Base-by-base conservation (phyloP, 2,329 filamentous ascomycete species). In the Lasiodiplodia sp. region DNA sequence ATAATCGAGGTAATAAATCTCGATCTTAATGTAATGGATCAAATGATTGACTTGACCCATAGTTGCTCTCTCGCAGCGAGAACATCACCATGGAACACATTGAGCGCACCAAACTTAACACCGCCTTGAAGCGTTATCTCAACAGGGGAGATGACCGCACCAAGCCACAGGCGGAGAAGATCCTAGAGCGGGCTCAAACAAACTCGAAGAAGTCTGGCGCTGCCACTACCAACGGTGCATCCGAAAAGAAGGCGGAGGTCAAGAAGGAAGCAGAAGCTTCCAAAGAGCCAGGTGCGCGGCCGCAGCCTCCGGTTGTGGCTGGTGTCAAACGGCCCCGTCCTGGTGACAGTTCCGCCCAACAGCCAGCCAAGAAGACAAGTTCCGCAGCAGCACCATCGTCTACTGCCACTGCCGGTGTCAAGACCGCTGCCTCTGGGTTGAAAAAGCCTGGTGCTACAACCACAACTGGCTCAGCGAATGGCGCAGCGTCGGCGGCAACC, bases 141-240 rank as follows among this genome's bases (percentile, higher is more conserved):
- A 89, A 87, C 74, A 89, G 88, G 73, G 90, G 88, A 31, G 89
- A 92, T 73, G 84, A 86, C 0, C 87, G 90, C 65, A 86, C 88
- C 58, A 90, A 90, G 73, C 84, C 84, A 4, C 80, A 90, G 57
- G 87, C 91, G 4, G 84, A 85, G 44, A 84, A 85, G 69, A 89
- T 91, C 57, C 78, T 85, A 75, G 75, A 82, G 70, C 72, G 77
- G 60, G 79, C 77, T 60, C 73, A 83, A 1, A 81, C 84, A 71
- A 70, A 82, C 44, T 77, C 79, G 8, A 79, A 81, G 70, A 74
- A 74, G 67, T 78, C 79, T 70, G 73, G 71, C 56, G 73, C 74
- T 58, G 72, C 77, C 23, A 75, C 76, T 18, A 74, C 75, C 34
- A 69, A 64, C 25, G 58, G 58, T 8, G 37, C 55, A 16, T 34